Evolutionary conservation across 2,329 filamentous ascomycete genomes (phyloP).

Genomic region (Penicillium decumbens): DNA sequence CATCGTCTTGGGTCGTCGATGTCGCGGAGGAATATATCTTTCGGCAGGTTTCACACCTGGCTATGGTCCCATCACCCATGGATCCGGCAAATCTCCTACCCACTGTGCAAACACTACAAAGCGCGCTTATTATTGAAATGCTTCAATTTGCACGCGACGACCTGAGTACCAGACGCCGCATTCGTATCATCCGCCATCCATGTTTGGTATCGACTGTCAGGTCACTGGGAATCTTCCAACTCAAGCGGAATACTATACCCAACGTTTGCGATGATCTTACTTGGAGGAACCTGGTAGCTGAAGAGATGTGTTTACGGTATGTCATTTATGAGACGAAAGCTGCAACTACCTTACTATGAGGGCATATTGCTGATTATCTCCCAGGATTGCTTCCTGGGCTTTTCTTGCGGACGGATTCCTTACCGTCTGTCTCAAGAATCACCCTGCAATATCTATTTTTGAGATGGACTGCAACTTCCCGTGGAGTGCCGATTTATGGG

Average conservation of each 20-base stretch:
- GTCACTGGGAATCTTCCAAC: conserved; percentile 26
- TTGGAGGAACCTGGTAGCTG: conserved; percentile 23
- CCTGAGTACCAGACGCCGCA: conserved; percentile 27
- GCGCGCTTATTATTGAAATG: conserved; percentile 32
- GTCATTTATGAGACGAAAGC: neutral
- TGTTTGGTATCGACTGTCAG: conserved; percentile 29
- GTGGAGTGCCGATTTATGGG: conserved; percentile 29
- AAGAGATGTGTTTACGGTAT: conserved; percentile 29
- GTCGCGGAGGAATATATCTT: conserved; percentile 32
- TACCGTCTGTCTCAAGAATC: conserved; percentile 32
- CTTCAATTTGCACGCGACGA: conserved; percentile 30
- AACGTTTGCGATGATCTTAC: conserved; percentile 15
- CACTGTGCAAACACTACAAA: conserved; percentile 26
- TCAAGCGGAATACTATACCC: conserved; percentile 19
- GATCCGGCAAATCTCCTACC: conserved; percentile 7
- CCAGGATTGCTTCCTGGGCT: conserved; percentile 28
- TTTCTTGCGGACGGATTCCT: conserved; percentile 33
- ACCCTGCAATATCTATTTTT: conserved; percentile 28
- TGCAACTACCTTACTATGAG: neutral
- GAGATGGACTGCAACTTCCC: conserved; percentile 32
- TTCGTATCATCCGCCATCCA: conserved; percentile 31
- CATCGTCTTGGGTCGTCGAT: conserved; percentile 23
- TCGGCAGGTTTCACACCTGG: conserved; percentile 22
- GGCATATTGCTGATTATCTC: neutral
- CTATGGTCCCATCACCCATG: conserved; percentile 10